A percentile compares a stretch with the other conserved stretches of the same genome.
phyloP scores from a whole-genome alignment of 2,329 filamentous ascomycete species.

The Calycina marina region DNA sequence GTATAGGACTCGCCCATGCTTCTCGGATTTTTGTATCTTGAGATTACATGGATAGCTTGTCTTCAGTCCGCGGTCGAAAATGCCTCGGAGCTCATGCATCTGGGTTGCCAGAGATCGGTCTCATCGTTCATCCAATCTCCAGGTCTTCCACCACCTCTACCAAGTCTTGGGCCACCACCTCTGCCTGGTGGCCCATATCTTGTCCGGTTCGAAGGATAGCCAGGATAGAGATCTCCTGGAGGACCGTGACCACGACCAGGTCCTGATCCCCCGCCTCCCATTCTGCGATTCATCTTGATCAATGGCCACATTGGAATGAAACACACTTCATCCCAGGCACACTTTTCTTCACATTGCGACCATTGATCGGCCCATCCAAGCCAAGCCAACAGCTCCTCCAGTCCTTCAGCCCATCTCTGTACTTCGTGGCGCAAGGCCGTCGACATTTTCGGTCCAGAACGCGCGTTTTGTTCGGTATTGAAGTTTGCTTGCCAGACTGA shows the following conservation, averaged over 20 bases:
- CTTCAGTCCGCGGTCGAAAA: no score
- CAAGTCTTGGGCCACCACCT: no score
- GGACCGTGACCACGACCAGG: slow-evolving; percentile 3
- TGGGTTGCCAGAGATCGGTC: slow-evolving; percentile 15
- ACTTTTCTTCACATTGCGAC: slow-evolving; percentile 26
- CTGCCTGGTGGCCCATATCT: slow-evolving; percentile 4
- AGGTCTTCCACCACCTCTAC: no score
- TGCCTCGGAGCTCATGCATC: slow-evolving; percentile 17
- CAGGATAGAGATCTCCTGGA: slow-evolving; percentile 3
- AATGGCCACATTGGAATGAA: slow-evolving; percentile 38
- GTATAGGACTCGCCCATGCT: no score
- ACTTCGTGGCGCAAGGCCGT: slow-evolving; percentile 24
- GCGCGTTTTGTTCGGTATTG: no score
- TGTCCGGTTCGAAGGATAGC: slow-evolving; percentile 3
- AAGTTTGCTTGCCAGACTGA: background rate
- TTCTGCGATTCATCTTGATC: slow-evolving; percentile 5
- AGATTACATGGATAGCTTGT: no score
- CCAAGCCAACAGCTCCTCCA: slow-evolving; percentile 32
- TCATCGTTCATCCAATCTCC: slow-evolving; percentile 10
- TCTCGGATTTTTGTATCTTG: no score
- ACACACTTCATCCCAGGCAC: slow-evolving; percentile 30
- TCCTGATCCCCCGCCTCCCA: slow-evolving; percentile 1
- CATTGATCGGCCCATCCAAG: slow-evolving; percentile 35
- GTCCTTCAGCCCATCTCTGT: slow-evolving; percentile 11
- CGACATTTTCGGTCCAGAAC: no score